phyloP scores from a whole-genome alignment of 2,329 filamentous ascomycete species.

The Rhinocladiella mackenziei region DNA sequence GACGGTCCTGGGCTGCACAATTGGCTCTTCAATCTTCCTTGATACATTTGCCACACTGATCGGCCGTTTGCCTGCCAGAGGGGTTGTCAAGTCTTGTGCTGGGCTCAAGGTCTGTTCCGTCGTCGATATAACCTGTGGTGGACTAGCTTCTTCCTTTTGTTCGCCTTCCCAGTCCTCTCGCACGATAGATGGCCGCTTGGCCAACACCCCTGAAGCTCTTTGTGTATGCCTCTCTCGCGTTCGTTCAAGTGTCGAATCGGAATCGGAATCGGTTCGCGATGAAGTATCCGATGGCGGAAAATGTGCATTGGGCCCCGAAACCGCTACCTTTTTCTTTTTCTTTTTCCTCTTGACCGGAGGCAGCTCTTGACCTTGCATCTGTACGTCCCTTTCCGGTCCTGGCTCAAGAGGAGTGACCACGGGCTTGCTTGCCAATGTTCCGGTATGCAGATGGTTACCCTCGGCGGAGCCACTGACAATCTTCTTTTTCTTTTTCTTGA shows the following conservation, averaged over 20 bases:
- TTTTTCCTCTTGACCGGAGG: conserved; percentile 29
- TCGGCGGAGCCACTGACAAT: conserved; percentile 30
- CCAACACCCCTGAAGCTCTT: conserved; percentile 31
- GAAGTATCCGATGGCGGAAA: conserved; percentile 13
- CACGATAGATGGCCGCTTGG: conserved; percentile 40
- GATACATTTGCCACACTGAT: conserved; percentile 28
- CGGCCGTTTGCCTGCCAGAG: conserved; percentile 12
- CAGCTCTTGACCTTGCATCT: conserved; percentile 1
- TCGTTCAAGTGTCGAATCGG: conserved; percentile 31
- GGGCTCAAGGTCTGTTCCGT: conserved; percentile 3
- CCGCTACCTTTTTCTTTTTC: conserved; percentile 26
- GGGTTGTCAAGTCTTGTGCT: not conserved
- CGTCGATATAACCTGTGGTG: conserved; percentile 4
- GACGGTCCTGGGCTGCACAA: conserved; percentile 2
- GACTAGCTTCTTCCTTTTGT: conserved; percentile 31
- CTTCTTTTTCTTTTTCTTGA: conserved; percentile 32
- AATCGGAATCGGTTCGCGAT: conserved; percentile 29
- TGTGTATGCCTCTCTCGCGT: conserved; percentile 26
- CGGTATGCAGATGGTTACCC: conserved; percentile 31
- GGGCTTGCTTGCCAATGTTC: conserved; percentile 29
- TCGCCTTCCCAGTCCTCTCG: conserved; percentile 42
- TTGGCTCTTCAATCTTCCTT: conserved; percentile 26
- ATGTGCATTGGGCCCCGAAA: conserved; percentile 14
- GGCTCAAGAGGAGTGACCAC: conserved; percentile 34
- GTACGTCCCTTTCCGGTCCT: conserved; percentile 18